A percentile compares a stretch with the other conserved stretches of the same genome.
phyloP scores from a whole-genome alignment of 768 basidiomycete species.

The Pleurotus citrinopileatus region DNA sequence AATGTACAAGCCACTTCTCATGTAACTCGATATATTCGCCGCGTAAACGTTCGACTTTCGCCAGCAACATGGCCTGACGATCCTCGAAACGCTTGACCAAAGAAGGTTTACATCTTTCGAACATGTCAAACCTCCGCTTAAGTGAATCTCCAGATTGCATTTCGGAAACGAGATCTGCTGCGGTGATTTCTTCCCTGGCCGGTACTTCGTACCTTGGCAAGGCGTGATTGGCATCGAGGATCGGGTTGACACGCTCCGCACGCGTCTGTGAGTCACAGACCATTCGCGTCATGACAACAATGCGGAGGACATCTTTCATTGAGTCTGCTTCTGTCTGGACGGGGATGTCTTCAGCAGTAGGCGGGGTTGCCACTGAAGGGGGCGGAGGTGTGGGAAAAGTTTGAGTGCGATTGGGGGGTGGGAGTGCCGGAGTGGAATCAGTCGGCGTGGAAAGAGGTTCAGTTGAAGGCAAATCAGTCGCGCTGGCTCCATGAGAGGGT shows the following conservation, averaged over 20 bases:
- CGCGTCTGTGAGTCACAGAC: conserved; percentile 59
- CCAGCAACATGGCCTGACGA: conserved; percentile 45
- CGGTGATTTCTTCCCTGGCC: conserved; percentile 28
- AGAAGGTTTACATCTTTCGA: conserved; percentile 40
- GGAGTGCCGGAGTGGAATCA: not conserved
- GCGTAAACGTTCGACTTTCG: conserved; percentile 55
- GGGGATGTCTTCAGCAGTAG: conserved; percentile 32
- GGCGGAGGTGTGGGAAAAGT: not conserved
- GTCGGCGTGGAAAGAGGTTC: too few species aligned
- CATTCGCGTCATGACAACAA: conserved; percentile 61
- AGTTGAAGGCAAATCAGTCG: too few species aligned
- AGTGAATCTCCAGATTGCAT: conserved; percentile 35
- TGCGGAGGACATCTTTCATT: conserved; percentile 57
- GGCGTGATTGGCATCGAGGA: conserved; percentile 58
- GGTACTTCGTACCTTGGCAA: conserved; percentile 28
- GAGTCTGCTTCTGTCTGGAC: conserved; percentile 38
- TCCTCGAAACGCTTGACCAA: conserved; percentile 53
- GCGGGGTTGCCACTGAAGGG: not conserved
- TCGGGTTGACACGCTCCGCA: conserved; percentile 58
- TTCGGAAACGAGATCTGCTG: conserved; percentile 46
- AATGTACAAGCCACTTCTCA: conserved; percentile 71
- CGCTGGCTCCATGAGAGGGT: too few species aligned
- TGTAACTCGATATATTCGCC: conserved; percentile 69
- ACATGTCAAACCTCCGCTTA: conserved; percentile 31
- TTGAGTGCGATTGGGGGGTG: not conserved